Percentiles rank a stretch among this genome's conserved stretches.
Evolutionary conservation across 2,329 filamentous ascomycete species (phyloP).

Genomic region (Alternaria arborescens): DNA sequence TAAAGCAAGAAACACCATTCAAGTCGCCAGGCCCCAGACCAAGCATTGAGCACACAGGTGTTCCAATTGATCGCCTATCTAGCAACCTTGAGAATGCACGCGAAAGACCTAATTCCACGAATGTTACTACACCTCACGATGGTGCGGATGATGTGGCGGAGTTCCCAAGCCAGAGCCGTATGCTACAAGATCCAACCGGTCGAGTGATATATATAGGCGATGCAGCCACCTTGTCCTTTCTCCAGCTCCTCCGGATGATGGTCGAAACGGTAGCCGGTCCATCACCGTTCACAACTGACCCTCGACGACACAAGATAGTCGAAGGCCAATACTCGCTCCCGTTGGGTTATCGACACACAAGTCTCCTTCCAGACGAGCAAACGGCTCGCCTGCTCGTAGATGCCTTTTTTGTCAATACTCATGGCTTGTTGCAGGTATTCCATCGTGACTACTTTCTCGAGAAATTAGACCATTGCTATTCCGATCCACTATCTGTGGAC

Average conservation of each 20-base stretch:
- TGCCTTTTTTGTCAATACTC: constrained; percentile 71
- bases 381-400: constrained; percentile 64
- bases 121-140: constrained; percentile 49
- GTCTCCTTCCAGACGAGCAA: constrained; percentile 64
- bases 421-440: constrained; percentile 69
- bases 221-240: constrained; percentile 67
- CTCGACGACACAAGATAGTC: constrained; percentile 65
- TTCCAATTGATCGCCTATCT: constrained; percentile 36
- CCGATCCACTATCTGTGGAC: constrained; percentile 60
- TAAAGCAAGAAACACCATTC: constrained; percentile 34
- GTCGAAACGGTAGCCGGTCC: constrained; percentile 64
- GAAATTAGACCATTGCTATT: constrained; percentile 63
- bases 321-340: constrained; percentile 63
- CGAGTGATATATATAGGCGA: constrained; percentile 69
- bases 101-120: constrained; percentile 35
- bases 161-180: constrained; percentile 63
- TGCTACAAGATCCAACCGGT: constrained; percentile 68
- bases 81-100: constrained; percentile 32
- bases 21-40: constrained; percentile 29
- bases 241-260: constrained; percentile 68
- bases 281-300: constrained; percentile 67
- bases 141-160: constrained; percentile 65
- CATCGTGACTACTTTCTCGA: constrained; percentile 61
- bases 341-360: constrained; percentile 56
- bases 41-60: constrained; percentile 36